These are phyloP conservation scores for Ambrosia artemisiifolia DNA, from an alignment of 129 eudicot genomes.

Conservation along the genomic window DNA sequence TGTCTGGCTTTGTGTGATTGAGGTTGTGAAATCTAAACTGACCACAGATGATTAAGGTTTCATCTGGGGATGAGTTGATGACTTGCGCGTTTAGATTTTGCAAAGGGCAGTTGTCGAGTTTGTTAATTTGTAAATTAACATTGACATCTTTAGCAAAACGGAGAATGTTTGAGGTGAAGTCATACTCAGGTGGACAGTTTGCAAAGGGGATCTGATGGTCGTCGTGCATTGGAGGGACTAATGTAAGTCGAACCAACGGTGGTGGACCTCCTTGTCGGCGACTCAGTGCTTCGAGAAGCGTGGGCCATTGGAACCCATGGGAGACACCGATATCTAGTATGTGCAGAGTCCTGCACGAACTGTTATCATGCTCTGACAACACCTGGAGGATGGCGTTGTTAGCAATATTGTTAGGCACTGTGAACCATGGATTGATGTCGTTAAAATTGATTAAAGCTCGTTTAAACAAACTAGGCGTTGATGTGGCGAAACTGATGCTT, in stretches of 20 bases:
- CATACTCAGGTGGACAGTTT: constrained; percentile 51
- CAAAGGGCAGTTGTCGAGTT: constrained; percentile 46
- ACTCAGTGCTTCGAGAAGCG: constrained; percentile 68
- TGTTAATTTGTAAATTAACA: constrained; percentile 65
- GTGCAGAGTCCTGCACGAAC: constrained; percentile 40
- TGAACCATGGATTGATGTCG: constrained; percentile 81
- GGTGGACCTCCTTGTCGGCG: constrained; percentile 78
- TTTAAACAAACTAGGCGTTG: constrained; percentile 56
- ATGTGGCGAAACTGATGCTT: constrained; percentile 38
- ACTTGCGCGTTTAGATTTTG: constrained; percentile 46
- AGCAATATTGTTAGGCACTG: constrained; percentile 80
- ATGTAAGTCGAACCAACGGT: constrained; percentile 69
- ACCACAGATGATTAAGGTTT: constrained; percentile 62
- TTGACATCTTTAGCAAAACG: constrained; percentile 53
- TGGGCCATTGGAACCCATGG: constrained; percentile 87
- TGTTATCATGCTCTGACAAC: constrained; percentile 43
- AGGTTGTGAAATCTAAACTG: constrained; percentile 72
- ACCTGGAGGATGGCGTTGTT: constrained; percentile 72
- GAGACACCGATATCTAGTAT: constrained; percentile 80
- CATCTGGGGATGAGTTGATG: constrained; percentile 50
- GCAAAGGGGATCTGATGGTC: constrained; percentile 51
- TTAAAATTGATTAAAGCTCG: constrained; percentile 59
- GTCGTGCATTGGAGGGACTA: constrained; percentile 40
- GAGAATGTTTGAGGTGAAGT: constrained; percentile 49
- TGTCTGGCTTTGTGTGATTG: constrained; percentile 53